Evolutionary conservation across 2,329 filamentous ascomycete species (phyloP).

Genomic region (Zalaria sp.): DNA sequence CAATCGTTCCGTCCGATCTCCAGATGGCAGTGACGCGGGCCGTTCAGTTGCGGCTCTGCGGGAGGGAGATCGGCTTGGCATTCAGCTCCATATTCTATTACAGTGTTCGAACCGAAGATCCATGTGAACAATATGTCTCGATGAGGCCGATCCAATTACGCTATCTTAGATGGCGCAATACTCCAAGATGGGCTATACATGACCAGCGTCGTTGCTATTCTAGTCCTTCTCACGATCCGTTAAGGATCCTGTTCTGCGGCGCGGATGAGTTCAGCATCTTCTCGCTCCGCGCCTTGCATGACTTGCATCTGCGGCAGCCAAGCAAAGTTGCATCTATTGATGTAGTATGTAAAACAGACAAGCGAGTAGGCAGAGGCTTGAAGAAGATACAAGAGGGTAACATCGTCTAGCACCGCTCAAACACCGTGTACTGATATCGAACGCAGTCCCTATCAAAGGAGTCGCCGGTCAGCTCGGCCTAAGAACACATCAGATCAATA

Average conservation of each 20-base stretch:
- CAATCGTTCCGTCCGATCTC: too few species aligned
- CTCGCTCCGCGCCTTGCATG: slow-evolving; percentile 55
- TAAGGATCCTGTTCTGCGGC: slow-evolving; percentile 86
- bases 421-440: slow-evolving; percentile 2
- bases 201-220: too few species aligned
- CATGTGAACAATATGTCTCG: too few species aligned
- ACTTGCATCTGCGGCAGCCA: slow-evolving; percentile 34
- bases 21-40: too few species aligned
- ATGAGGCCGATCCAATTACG: too few species aligned
- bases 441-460: slow-evolving; percentile 56
- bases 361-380: slow-evolving; percentile 60
- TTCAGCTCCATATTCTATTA: too few species aligned
- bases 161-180: too few species aligned
- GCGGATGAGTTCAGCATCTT: slow-evolving; percentile 81
- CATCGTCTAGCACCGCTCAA: slow-evolving; percentile 6
- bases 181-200: too few species aligned
- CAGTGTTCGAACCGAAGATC: too few species aligned
- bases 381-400: slow-evolving; percentile 54
- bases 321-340: slow-evolving; percentile 60
- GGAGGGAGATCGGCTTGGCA: too few species aligned
- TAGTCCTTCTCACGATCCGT: slow-evolving; percentile 29
- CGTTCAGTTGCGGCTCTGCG: too few species aligned
- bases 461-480: slow-evolving; percentile 49
- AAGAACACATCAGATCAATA: slow-evolving; percentile 60
- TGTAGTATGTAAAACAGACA: slow-evolving; percentile 70